A percentile compares a stretch with the other conserved stretches of the same genome.
Evolutionary conservation across 23 red algal genomes (phyloP).

Genomic region (Gracilaria caudata): DNA sequence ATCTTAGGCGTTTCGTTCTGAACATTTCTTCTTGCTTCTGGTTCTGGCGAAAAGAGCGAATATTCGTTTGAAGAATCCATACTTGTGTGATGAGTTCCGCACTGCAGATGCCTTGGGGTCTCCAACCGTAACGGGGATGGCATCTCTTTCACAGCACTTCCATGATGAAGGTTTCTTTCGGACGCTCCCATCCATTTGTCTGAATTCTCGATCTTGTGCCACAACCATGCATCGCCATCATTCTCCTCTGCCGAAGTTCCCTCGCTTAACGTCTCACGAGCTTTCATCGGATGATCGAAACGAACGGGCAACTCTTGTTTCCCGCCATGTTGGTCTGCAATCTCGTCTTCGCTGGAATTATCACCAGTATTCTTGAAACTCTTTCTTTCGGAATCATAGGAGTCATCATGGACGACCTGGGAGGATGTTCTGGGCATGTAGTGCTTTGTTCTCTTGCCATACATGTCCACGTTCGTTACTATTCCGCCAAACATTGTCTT

Average conservation of each 20-base stretch:
- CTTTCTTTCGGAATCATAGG: background rate
- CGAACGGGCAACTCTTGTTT: background rate
- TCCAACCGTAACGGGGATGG: background rate
- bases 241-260: background rate
- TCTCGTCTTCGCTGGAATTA: background rate
- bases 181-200: background rate
- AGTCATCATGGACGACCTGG: background rate
- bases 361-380: background rate
- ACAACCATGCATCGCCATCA: background rate
- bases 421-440: background rate
- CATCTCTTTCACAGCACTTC: background rate
- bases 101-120: background rate
- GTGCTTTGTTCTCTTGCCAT: background rate
- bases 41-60: background rate
- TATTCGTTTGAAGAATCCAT: background rate
- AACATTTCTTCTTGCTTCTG: background rate
- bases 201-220: slow-evolving; percentile 1
- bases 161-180: background rate
- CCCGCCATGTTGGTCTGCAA: background rate
- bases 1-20: background rate
- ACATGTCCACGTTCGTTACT: background rate
- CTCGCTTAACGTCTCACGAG: background rate
- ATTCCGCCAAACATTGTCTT: background rate
- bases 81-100: background rate
- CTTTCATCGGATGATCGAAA: too few relatives aligned